These are phyloP conservation scores for Cladosporium sp. DNA, from an alignment of 2,329 filamentous ascomycete genomes.

Conservation along the genomic window DNA sequence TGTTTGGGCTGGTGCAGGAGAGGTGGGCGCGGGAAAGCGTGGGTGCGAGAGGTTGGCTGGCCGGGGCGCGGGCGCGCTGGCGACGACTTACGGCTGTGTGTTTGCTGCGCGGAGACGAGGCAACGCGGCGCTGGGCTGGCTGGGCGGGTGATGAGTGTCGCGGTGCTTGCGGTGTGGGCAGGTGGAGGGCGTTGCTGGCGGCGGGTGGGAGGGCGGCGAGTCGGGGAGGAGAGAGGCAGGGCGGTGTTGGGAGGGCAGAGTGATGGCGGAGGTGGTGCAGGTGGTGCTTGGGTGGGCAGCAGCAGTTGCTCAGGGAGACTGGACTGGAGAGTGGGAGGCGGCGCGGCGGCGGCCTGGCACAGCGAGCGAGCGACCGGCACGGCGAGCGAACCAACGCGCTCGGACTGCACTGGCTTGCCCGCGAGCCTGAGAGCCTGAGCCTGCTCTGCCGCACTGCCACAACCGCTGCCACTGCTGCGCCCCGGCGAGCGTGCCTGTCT, in stretches of 20 bases:
- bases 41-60: constrained; percentile 3
- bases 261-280: background rate
- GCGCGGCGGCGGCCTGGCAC: no score
- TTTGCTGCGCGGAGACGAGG: background rate
- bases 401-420: background rate
- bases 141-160: no score
- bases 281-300: background rate
- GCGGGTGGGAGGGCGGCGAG: background rate
- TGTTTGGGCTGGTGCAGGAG: constrained; percentile 5
- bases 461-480: no score
- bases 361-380: background rate
- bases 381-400: background rate
- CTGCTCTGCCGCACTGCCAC: background rate
- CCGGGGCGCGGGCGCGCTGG: background rate
- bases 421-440: background rate
- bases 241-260: background rate
- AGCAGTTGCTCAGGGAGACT: constrained; percentile 3
- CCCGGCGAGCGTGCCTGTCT: background rate
- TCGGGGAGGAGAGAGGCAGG: background rate
- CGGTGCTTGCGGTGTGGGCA: no score
- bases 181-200: no score
- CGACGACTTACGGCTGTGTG: background rate
- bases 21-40: constrained; percentile 4
- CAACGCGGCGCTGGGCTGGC: no score
- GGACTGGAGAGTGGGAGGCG: constrained; percentile 6